A percentile compares a stretch with the other conserved stretches of the same genome.
Evolutionary conservation across 352 stramenopile species (phyloP).

Genomic region (Plasmopara halstedii): DNA sequence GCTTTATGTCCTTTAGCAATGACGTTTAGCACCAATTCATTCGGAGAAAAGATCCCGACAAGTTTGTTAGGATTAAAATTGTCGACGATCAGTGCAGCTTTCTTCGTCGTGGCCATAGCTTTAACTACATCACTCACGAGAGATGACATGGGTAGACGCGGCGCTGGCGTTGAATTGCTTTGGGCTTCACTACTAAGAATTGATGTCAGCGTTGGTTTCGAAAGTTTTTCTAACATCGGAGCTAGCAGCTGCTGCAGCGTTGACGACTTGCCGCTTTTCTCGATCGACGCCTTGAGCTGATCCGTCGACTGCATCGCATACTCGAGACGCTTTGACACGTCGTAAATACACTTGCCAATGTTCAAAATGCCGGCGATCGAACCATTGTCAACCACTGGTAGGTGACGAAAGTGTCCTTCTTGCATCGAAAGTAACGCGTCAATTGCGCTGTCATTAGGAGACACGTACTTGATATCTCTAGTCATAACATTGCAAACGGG

Average conservation of each 20-base stretch:
- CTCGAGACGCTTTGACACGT: conserved; percentile 96
- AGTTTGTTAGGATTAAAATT: conserved; percentile 79
- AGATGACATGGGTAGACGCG: conserved; percentile 78
- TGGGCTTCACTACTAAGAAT: conserved; percentile 76
- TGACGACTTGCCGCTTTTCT: conserved; percentile 65
- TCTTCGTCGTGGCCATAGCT: conserved; percentile 72
- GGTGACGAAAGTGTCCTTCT: conserved; percentile 94
- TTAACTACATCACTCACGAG: conserved; percentile 71
- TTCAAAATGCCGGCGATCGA: conserved; percentile 94
- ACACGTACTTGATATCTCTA: conserved; percentile 93
- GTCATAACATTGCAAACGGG: conserved; percentile 91
- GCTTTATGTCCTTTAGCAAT: conserved; percentile 90
- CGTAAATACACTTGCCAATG: conserved; percentile 98
- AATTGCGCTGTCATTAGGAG: conserved; percentile 89
- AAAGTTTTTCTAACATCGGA: conserved; percentile 79
- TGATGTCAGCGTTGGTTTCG: conserved; percentile 69
- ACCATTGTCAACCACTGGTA: conserved; percentile 89
- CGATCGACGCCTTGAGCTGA: conserved; percentile 73
- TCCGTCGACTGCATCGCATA: conserved; percentile 79
- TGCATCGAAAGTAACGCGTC: conserved; percentile 97
- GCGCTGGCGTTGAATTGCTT: conserved; percentile 40
- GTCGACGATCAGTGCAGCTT: conserved; percentile 93
- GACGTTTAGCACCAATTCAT: conserved; percentile 95
- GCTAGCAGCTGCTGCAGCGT: conserved; percentile 69
- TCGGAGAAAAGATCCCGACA: conserved; percentile 94